These are phyloP conservation scores for Pseudevernia furfuracea DNA, from an alignment of 495 filamentous ascomycete genomes.

Conservation along the genomic window DNA sequence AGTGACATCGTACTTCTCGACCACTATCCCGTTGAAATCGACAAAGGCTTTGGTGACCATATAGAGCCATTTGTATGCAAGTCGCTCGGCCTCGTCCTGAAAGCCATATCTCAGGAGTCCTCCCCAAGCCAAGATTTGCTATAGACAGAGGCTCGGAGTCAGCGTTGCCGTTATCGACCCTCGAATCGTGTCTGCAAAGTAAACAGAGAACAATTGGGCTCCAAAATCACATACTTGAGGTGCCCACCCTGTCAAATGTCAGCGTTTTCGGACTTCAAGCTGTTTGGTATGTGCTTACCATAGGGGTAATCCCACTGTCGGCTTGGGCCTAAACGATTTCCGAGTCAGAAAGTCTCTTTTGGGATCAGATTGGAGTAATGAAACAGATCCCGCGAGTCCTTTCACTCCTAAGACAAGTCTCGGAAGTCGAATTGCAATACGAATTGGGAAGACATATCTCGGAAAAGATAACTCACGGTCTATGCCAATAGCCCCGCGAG, in stretches of 20 bases:
- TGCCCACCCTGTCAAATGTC: conserved; percentile 14
- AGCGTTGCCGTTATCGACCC: background rate
- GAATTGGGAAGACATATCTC: background rate
- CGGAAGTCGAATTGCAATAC: too few relatives aligned
- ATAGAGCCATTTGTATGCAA: conserved; percentile 92
- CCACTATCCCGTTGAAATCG: conserved; percentile 96
- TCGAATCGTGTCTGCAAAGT: background rate
- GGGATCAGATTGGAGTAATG: background rate
- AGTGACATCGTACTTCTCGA: conserved; percentile 98
- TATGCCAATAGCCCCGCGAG: conserved; percentile 69
- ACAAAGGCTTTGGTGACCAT: conserved; percentile 98
- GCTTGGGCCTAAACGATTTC: conserved; percentile 42
- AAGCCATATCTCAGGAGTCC: conserved; percentile 85
- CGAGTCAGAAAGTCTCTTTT: background rate
- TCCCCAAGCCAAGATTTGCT: conserved; percentile 50
- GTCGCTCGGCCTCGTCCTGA: conserved; percentile 72
- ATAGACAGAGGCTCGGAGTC: background rate
- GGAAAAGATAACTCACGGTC: conserved; percentile 27
- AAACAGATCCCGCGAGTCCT: too few relatives aligned
- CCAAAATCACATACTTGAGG: conserved; percentile 2
- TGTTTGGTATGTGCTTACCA: conserved; percentile 36
- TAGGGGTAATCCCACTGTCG: conserved; percentile 99
- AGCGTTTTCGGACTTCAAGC: background rate
- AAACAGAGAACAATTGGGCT: background rate
- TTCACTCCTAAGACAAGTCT: too few relatives aligned